A percentile compares a stretch with the other conserved stretches of the same genome.
phyloP scores from a whole-genome alignment of 2,329 filamentous ascomycete species.

The Aspergillus caelatus region DNA sequence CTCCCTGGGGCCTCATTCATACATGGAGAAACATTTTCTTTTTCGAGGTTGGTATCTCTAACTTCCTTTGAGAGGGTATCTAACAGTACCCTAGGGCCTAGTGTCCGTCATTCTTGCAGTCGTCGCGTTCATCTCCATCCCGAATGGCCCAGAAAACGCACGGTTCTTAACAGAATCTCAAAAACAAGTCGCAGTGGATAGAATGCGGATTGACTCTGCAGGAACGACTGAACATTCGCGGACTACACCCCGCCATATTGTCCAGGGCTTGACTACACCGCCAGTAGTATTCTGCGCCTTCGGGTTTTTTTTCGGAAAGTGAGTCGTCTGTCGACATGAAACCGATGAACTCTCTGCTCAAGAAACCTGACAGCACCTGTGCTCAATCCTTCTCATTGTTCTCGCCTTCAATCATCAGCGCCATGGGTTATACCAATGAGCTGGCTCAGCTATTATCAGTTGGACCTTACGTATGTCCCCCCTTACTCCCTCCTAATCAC shows the following conservation, averaged over 20 bases:
- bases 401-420: slow-evolving; percentile 15
- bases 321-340: neutral
- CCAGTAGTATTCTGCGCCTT: slow-evolving; percentile 9
- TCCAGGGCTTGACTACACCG: neutral
- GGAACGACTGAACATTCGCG: slow-evolving; percentile 9
- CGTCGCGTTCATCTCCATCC: slow-evolving; percentile 5
- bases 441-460: slow-evolving; percentile 14
- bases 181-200: neutral
- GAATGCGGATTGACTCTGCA: slow-evolving; percentile 9
- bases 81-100: neutral
- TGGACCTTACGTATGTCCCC: slow-evolving; percentile 6
- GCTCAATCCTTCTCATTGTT: slow-evolving; percentile 17
- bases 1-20: slow-evolving; percentile 10
- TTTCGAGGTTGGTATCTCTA: slow-evolving; percentile 15
- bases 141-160: neutral
- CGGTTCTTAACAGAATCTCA: slow-evolving; percentile 7
- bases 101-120: slow-evolving; percentile 4
- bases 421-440: slow-evolving; percentile 15
- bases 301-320: slow-evolving; percentile 14
- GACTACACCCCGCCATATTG: neutral
- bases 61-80: neutral
- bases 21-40: slow-evolving; percentile 18
- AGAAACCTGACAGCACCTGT: neutral
- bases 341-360: neutral
- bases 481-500: neutral